Percentiles rank a stretch among this genome's conserved stretches.
These are phyloP conservation scores for Heterococcus sp. DNA, from an alignment of 108 stramenopile species.

Conservation along the genomic window DNA sequence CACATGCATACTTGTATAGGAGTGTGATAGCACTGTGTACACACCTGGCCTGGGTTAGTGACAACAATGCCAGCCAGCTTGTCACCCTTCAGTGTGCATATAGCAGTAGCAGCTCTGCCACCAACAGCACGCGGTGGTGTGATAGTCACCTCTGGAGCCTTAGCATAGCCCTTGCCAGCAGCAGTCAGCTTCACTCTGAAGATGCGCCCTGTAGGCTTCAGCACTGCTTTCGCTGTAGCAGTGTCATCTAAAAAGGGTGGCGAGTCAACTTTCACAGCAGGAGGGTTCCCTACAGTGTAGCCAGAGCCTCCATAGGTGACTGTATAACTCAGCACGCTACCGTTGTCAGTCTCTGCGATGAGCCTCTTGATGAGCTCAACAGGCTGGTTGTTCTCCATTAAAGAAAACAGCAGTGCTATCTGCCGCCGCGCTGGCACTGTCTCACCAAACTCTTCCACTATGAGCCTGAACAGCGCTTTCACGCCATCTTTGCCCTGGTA, in stretches of 20 bases:
- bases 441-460: constrained; percentile 40
- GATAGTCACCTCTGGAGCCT: constrained; percentile 20
- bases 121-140: constrained; percentile 14
- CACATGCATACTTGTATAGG: no score
- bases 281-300: constrained; percentile 27
- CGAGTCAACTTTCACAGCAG: constrained; percentile 20
- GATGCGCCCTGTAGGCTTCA: constrained; percentile 31
- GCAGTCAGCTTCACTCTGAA: constrained; percentile 29
- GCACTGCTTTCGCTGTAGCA: constrained; percentile 10
- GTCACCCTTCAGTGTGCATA: constrained; percentile 39
- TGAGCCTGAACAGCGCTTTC: constrained; percentile 15
- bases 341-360: constrained; percentile 48
- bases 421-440: constrained; percentile 34
- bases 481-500: constrained; percentile 49
- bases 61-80: constrained; percentile 43
- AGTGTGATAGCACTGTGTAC: no score
- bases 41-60: constrained; percentile 27
- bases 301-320: constrained; percentile 20
- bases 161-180: constrained; percentile 22
- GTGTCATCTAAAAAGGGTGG: constrained; percentile 19
- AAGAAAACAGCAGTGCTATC: constrained; percentile 40
- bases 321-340: constrained; percentile 22
- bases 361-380: constrained; percentile 46
- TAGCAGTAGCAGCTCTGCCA: constrained; percentile 10
- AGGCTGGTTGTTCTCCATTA: constrained; percentile 38